These are phyloP conservation scores for Creolimax fragrantissima DNA, from an alignment of 78 protist species.

Conservation along the genomic window DNA sequence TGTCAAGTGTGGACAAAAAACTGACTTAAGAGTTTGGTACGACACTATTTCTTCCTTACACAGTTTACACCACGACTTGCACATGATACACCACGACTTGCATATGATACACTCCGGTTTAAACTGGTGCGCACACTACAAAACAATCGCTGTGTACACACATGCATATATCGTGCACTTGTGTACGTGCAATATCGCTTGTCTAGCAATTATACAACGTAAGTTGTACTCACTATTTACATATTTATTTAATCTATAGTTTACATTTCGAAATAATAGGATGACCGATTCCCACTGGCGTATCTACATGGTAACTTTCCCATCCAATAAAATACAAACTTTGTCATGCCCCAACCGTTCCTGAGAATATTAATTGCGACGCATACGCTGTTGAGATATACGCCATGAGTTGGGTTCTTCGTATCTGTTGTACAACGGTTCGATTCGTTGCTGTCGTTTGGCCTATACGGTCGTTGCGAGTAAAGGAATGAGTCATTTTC, in stretches of 20 bases:
- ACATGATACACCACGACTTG: too few species aligned
- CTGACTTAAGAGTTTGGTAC: too few species aligned
- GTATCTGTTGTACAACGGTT: constrained; percentile 82
- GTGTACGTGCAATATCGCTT: background rate
- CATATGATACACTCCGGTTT: too few species aligned
- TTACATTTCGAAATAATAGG: background rate
- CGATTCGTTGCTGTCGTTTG: constrained; percentile 76
- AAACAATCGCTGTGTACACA: too few species aligned
- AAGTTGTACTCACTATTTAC: background rate
- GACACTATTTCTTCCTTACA: too few species aligned
- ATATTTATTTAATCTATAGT: background rate
- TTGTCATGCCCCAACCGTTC: background rate
- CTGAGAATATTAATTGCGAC: background rate
- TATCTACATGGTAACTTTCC: background rate
- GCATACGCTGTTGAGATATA: constrained; percentile 23
- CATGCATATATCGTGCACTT: too few species aligned
- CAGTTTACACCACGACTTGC: too few species aligned
- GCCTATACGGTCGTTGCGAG: constrained; percentile 16
- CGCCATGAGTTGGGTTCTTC: constrained; percentile 84
- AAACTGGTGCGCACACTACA: too few species aligned
- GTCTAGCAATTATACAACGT: background rate
- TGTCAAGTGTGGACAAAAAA: too few species aligned
- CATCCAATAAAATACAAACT: background rate
- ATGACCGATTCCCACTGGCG: too few species aligned
- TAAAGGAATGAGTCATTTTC: too few species aligned